Conservation (phyloP, 2,329 filamentous ascomycete species). For the Arachnomyces sp. region DNA sequence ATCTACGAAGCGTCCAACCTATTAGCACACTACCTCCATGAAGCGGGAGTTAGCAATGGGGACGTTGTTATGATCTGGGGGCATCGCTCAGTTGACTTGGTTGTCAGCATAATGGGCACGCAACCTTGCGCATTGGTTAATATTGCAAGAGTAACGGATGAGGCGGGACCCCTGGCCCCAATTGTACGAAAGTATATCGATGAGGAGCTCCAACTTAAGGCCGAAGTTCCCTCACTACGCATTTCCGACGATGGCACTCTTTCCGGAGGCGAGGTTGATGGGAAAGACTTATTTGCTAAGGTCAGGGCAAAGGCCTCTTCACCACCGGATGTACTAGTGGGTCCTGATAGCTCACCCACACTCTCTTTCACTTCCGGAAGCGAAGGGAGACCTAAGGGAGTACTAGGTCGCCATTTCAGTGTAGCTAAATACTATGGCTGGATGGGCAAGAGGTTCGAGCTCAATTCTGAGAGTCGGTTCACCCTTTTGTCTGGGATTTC, state of each 20-base stretch:
- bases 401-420: conserved; percentile 78
- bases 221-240: conserved; percentile 65
- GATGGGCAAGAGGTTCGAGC: conserved; percentile 79
- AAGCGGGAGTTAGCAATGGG: conserved; percentile 64
- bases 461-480: conserved; percentile 66
- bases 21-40: conserved; percentile 69
- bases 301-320: conserved; percentile 47
- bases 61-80: conserved; percentile 94
- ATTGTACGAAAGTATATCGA: conserved; percentile 62
- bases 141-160: conserved; percentile 64
- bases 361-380: conserved; percentile 65
- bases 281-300: conserved; percentile 58
- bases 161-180: conserved; percentile 56
- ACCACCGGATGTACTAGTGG: conserved; percentile 66
- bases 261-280: conserved; percentile 58
- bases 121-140: conserved; percentile 64
- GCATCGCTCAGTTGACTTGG: conserved; percentile 70
- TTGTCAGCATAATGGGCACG: conserved; percentile 73
- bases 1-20: conserved; percentile 80
- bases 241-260: conserved; percentile 65
- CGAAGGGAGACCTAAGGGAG: conserved; percentile 78
- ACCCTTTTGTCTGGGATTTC: conserved; percentile 81
- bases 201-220: conserved; percentile 63
- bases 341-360: conserved; percentile 75
- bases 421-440: conserved; percentile 82